Base-by-base conservation (phyloP, 345 rosid genomes). In the Salix suchowensis region DNA sequence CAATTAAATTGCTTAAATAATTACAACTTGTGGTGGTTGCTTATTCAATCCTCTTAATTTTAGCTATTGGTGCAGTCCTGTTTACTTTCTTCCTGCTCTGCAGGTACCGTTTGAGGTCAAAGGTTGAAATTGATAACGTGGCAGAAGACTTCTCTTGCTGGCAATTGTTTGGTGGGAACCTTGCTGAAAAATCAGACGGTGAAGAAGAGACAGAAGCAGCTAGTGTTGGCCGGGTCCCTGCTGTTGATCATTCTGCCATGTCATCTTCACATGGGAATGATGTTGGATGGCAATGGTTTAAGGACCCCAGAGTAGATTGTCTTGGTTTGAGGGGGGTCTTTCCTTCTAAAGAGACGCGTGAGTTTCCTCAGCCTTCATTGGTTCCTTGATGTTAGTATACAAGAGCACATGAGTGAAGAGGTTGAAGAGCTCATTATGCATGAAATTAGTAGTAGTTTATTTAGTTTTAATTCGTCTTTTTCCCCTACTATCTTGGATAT, bases 301-400 rank as follows among this genome's bases (percentile, higher is more conserved):
- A 81, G 75, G 99, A 96, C 85, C 98, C 98, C 14, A 89, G 97
- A 82, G 79, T 94, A 81, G 93, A 80, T 8, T 86, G 88, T 75
- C 96, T 94, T 66, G 99, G 97, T 67, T 96, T 80, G 39, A 86
- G 98, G 65, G 92, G 97, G 37, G 76, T 94, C 46, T 96, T 96
- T 72, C 92, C 88, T 0, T 85, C 91, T 1, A 67, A 81, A 76
- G 75, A 83, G 50, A 86, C 79, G 2, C 96, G 98, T 89, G 77
- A 88, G 97, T 76, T 78, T 71, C 72, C 32, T 40, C 8, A 54
- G 39, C 46, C 65, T 67, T 74, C 50, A 0, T 62, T 74, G 58
- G 70, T 74, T 14, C 32, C 75, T 71, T 52, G 48, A 52, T 42
- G 21, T 55, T 28, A 2, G 1, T 23, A 26, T 52, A 24, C 11